These are phyloP conservation scores for Candolleomyces eurysporus DNA, from an alignment of 768 basidiomycete species.

Conservation along the genomic window DNA sequence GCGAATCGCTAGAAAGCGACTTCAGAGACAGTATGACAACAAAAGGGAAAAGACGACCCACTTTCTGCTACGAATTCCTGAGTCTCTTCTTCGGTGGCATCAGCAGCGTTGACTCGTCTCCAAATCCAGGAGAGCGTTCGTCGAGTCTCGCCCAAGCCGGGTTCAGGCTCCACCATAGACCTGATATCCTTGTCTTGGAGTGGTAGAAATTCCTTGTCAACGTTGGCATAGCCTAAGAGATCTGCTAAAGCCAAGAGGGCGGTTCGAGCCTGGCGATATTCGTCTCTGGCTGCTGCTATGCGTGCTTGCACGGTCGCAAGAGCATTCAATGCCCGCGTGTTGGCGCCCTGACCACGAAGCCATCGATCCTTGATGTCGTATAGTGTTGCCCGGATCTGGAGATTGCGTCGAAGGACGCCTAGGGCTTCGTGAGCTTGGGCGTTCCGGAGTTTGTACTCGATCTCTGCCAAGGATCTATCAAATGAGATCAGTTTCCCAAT, in stretches of 20 bases:
- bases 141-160: background rate
- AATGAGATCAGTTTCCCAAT: background rate
- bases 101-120: background rate
- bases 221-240: background rate
- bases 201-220: background rate
- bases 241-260: background rate
- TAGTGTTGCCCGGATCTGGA: background rate
- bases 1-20: background rate
- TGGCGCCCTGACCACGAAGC: background rate
- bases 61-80: background rate
- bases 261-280: background rate
- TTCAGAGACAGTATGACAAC: background rate
- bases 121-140: too few relatives aligned
- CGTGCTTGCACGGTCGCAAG: background rate
- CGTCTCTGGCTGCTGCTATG: background rate
- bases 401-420: background rate
- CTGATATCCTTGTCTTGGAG: background rate
- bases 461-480: background rate
- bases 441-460: background rate
- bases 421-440: background rate
- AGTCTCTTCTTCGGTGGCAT: background rate
- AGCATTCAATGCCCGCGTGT: background rate
- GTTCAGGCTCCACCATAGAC: background rate
- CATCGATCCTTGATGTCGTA: background rate
- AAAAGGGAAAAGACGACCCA: background rate